Evolutionary conservation across 1,284 basidiomycete genomes (phyloP), one percentile per base, ranked within the genome.

Genomic region (Ceratobasidium sp.): DNA sequence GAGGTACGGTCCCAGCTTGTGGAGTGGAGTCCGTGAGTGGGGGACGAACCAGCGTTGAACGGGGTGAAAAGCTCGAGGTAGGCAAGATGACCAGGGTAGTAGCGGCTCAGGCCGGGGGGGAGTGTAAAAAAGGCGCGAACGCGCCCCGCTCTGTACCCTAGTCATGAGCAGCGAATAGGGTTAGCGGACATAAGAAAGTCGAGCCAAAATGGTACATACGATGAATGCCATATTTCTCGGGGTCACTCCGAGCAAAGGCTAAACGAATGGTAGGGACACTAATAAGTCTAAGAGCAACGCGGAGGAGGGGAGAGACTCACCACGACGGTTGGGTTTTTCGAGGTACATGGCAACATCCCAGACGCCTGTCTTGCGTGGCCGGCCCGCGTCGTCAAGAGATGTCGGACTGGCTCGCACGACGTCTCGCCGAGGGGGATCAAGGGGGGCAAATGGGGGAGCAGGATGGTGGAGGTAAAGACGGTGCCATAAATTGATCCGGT

Each of bases 101-200:
- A n/a, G n/a, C 48, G 32, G 0, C 23, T 39, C 1, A 71, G n/a
- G n/a, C n/a, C n/a, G n/a, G n/a, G n/a, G n/a, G n/a, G n/a, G n/a
- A n/a, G n/a, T n/a, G n/a, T n/a, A n/a, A n/a, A n/a, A n/a, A n/a
- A n/a, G n/a, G n/a, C n/a, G n/a, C n/a, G n/a, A n/a, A n/a, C n/a
- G n/a, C 55, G 67, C 18, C 55, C 67, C 12, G 67, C 67, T 18
- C 45, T 41, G n/a, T 71, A 71, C 12, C 67, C 67, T 71, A 26
- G 2, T 28, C 4, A 46, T 23, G 3, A 21, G 1, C 23, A 2
- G 3, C 5, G 50, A n/a, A 3, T n/a, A n/a, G 30, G 6, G 30
- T 50, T 12, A 48, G 55, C 36, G 45, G 4, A 26, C 0, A 16
- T 16, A 28, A 9, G 6, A 1, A 28, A 32, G 4, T 10, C 10